These are phyloP conservation scores for Aureobasidium namibiae DNA, from an alignment of 2,329 filamentous ascomycete species.

Conservation along the genomic window DNA sequence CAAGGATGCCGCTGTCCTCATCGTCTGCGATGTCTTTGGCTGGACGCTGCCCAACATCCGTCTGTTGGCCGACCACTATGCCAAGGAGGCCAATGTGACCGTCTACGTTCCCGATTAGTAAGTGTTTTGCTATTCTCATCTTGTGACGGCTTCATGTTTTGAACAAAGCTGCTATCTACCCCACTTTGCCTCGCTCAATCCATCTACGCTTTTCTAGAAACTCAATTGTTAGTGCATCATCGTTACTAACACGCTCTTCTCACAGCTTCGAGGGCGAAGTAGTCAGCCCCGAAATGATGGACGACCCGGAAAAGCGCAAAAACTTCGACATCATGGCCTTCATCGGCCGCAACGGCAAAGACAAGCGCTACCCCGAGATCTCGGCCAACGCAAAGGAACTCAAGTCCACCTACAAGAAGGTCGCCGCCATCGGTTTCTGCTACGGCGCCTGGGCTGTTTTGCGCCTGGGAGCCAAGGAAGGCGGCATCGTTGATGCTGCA, in stretches of 20 bases:
- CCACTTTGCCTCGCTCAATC: neutral
- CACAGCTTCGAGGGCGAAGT: constrained; percentile 20
- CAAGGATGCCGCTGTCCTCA: constrained; percentile 20
- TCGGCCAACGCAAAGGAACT: constrained; percentile 31
- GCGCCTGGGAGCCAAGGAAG: constrained; percentile 35
- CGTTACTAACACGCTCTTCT: neutral
- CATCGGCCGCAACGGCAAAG: constrained; percentile 17
- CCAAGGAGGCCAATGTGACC: constrained; percentile 36
- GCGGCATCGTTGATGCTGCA: constrained; percentile 39
- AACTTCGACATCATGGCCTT: constrained; percentile 20
- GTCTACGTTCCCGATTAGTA: constrained; percentile 35
- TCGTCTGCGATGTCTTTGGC: constrained; percentile 30
- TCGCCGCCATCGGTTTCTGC: constrained; percentile 43
- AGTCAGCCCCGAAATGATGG: constrained; percentile 14
- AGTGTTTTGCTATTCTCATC: neutral
- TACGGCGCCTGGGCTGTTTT: constrained; percentile 46
- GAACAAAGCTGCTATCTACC: neutral
- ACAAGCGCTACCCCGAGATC: constrained; percentile 30
- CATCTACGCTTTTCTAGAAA: too few relatives aligned
- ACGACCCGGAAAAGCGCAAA: constrained; percentile 15
- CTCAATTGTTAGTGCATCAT: neutral
- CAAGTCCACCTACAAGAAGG: constrained; percentile 25
- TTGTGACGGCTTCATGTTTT: too few relatives aligned
- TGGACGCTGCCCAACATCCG: constrained; percentile 40
- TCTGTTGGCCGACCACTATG: constrained; percentile 41